A percentile compares a stretch with the other conserved stretches of the same genome.
Evolutionary conservation across 2,329 filamentous ascomycete species (phyloP).

Genomic region (Neophaeococcomyces aloes): DNA sequence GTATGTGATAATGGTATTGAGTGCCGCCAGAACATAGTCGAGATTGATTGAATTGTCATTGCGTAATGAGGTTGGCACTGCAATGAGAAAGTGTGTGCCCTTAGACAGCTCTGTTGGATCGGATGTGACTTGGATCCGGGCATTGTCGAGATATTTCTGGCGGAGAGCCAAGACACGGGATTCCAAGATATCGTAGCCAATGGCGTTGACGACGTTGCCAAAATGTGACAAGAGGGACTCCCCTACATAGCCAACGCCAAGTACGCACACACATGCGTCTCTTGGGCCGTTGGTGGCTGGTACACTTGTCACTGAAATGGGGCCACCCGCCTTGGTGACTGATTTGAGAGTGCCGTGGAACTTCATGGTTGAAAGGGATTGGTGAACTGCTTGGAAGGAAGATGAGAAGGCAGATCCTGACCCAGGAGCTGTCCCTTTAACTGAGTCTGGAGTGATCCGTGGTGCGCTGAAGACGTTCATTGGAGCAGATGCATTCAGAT

Average conservation of each 20-base stretch:
- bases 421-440: not conserved
- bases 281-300: too few relatives aligned
- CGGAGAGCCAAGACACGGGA: slow-evolving; percentile 10
- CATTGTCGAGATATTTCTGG: slow-evolving; percentile 6
- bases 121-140: slow-evolving; percentile 2
- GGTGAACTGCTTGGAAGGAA: not conserved
- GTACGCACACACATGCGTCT: slow-evolving; percentile 10
- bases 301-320: not conserved
- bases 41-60: slow-evolving; percentile 12
- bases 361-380: not conserved
- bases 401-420: too few relatives aligned
- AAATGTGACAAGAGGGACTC: slow-evolving; percentile 14
- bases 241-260: slow-evolving; percentile 16
- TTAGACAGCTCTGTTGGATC: slow-evolving; percentile 4
- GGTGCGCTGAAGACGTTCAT: not conserved
- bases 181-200: slow-evolving; percentile 15
- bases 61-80: slow-evolving; percentile 14
- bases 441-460: not conserved
- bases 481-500: not conserved
- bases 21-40: slow-evolving; percentile 10
- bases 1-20: slow-evolving; percentile 11
- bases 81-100: slow-evolving; percentile 15
- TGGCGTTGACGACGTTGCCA: slow-evolving; percentile 10
- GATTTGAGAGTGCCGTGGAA: not conserved
- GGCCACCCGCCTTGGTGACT: not conserved